These are phyloP conservation scores for Lasiodiplodia hormozganensis DNA, from an alignment of 2,329 filamentous ascomycete genomes.

Conservation along the genomic window DNA sequence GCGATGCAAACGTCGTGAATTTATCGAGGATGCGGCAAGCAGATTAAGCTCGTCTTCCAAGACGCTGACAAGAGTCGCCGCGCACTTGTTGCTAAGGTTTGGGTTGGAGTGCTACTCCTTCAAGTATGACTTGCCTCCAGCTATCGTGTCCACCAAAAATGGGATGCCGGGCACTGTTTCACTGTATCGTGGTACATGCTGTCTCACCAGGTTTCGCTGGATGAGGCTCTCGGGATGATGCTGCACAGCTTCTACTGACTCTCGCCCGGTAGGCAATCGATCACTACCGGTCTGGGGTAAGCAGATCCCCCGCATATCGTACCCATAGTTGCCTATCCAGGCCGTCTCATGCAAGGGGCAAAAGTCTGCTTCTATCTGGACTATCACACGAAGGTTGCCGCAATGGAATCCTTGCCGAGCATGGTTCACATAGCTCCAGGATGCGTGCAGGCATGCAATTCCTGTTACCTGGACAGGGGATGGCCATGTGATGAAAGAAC, in stretches of 20 bases:
- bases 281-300: slow-evolving; percentile 4
- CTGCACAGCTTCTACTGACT: neutral
- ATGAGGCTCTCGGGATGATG: neutral
- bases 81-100: neutral
- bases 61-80: slow-evolving; percentile 3
- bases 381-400: neutral
- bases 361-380: slow-evolving; percentile 4
- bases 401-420: neutral
- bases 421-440: neutral
- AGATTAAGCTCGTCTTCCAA: slow-evolving; percentile 15
- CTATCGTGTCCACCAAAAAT: neutral
- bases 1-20: slow-evolving; percentile 3
- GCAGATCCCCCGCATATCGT: neutral
- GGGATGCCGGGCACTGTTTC: neutral
- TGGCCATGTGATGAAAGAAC: slow-evolving; percentile 5
- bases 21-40: neutral
- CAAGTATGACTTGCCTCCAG: neutral
- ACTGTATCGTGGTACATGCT: neutral
- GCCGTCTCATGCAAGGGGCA: slow-evolving; percentile 12
- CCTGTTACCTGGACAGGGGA: neutral
- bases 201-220: neutral
- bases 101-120: neutral
- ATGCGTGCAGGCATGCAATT: neutral
- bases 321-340: slow-evolving; percentile 6
- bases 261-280: neutral